These are phyloP conservation scores for Ganoderma sinense DNA, from an alignment of 1,284 basidiomycete species.

Conservation along the genomic window DNA sequence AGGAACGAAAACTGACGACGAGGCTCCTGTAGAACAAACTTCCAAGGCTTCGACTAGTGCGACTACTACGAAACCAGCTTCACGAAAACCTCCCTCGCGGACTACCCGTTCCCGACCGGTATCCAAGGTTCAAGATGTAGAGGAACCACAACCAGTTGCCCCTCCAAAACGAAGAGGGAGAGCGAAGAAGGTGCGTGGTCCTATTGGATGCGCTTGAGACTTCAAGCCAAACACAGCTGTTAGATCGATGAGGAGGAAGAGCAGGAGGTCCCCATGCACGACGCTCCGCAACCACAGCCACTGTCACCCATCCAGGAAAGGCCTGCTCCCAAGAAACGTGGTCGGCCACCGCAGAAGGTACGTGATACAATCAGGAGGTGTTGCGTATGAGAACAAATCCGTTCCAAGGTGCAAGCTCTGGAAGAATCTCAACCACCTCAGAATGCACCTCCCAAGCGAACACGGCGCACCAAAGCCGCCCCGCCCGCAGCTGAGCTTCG, in stretches of 20 bases:
- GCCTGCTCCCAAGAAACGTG: conserved; percentile 21
- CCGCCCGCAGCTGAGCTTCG: not conserved
- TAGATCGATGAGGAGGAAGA: not conserved
- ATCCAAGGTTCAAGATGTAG: not conserved
- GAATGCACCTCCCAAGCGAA: not conserved
- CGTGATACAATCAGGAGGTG: not conserved
- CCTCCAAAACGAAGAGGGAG: conserved; percentile 16
- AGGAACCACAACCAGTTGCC: conserved; percentile 9
- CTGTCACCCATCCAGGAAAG: conserved; percentile 19
- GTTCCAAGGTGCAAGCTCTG: not conserved
- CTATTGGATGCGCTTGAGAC: not conserved
- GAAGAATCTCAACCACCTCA: not conserved
- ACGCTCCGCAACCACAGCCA: conserved; percentile 2
- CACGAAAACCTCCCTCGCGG: not conserved
- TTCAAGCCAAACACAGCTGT: not conserved
- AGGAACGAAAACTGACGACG: conserved; percentile 14
- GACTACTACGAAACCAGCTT: not conserved
- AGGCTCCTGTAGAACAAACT: not conserved
- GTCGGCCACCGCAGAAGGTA: conserved; percentile 11
- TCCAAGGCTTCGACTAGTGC: not conserved
- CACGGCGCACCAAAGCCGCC: conserved; percentile 1
- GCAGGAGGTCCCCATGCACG: not conserved
- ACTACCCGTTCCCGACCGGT: not conserved
- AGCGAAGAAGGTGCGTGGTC: conserved; percentile 18
- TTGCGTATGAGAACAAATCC: not conserved